Percentiles rank a stretch among this genome's conserved stretches.
Evolutionary conservation across 176 grass and related monocot genomes (phyloP).

Genomic region (Aegilops bicornis): DNA sequence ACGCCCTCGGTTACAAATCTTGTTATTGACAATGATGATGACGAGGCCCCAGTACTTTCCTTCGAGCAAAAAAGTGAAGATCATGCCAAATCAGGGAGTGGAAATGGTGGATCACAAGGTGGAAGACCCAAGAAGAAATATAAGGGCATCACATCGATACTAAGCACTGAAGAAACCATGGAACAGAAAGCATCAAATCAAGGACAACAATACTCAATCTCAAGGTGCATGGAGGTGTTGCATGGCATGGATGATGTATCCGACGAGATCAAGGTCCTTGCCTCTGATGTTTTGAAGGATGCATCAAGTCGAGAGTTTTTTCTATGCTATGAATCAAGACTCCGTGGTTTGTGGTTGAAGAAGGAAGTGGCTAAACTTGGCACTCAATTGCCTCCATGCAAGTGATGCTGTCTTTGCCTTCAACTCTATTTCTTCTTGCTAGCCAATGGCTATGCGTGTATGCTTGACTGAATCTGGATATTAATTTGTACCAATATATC

Average conservation of each 20-base stretch:
- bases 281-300: slow-evolving; percentile 15
- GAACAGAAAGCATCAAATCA: background rate
- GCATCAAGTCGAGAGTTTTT: background rate
- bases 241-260: slow-evolving; percentile 20
- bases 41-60: background rate
- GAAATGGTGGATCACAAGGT: background rate
- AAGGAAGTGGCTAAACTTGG: slow-evolving; percentile 28
- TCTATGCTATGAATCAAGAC: slow-evolving; percentile 19
- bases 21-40: background rate
- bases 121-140: background rate
- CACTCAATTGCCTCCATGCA: background rate
- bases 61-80: background rate
- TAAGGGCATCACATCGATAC: background rate
- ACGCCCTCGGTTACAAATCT: background rate
- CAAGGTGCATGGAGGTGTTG: background rate
- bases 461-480: background rate
- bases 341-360: slow-evolving; percentile 24
- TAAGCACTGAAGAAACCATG: background rate
- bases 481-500: background rate
- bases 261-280: slow-evolving; percentile 18
- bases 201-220: background rate
- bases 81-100: background rate
- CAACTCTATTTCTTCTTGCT: background rate
- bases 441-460: background rate
- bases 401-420: background rate